phyloP scores from a whole-genome alignment of 148 eudicot genomes.

The Nepenthes gracilis region DNA sequence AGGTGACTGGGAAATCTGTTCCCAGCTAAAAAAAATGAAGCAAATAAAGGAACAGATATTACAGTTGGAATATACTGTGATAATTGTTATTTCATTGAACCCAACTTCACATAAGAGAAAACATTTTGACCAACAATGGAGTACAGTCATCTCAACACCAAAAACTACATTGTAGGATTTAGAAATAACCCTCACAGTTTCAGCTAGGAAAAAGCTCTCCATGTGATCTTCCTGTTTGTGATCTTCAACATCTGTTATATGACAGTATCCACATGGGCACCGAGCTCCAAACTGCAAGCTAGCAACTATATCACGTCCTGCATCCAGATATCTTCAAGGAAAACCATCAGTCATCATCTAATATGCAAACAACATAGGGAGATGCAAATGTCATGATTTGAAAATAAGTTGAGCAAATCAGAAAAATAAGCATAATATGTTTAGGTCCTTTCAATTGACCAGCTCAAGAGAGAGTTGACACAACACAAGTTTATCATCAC shows the following conservation, averaged over 20 bases:
- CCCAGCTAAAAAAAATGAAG: too few species aligned
- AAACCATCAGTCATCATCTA: constrained; percentile 3
- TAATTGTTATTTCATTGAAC: too few species aligned
- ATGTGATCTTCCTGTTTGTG: constrained; percentile 96
- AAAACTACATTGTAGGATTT: not conserved
- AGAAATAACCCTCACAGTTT: constrained; percentile 58
- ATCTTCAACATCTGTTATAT: constrained; percentile 89
- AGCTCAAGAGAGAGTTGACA: too few species aligned
- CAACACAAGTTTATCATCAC: too few species aligned
- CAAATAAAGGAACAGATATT: not conserved
- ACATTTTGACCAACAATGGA: too few species aligned
- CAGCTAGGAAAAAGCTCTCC: constrained; percentile 98
- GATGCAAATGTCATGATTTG: too few species aligned
- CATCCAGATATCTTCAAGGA: constrained; percentile 73
- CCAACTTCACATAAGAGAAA: too few species aligned
- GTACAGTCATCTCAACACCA: too few species aligned
- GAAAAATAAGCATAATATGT: not conserved
- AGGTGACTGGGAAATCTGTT: too few species aligned
- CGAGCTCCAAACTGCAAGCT: constrained; percentile 95
- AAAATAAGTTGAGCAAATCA: not conserved
- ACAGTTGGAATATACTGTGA: too few species aligned
- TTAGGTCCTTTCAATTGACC: too few species aligned
- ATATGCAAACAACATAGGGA: not conserved
- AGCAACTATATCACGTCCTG: constrained; percentile 82
- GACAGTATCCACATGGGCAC: constrained; percentile 96